phyloP scores from a whole-genome alignment of 805 yeast genomes.

The Cyberlindnera maritima region DNA sequence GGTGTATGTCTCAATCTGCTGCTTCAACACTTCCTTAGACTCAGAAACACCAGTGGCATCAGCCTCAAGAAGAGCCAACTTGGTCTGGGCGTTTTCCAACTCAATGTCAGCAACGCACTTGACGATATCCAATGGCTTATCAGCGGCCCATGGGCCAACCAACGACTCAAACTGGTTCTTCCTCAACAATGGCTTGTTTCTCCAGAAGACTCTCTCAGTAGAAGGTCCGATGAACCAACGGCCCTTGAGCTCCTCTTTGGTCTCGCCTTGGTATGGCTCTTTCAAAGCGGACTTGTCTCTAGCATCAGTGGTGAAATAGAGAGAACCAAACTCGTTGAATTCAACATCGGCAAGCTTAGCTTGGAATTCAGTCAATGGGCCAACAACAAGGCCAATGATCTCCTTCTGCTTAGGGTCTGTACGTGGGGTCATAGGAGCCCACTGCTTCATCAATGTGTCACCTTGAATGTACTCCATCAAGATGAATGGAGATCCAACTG shows the following conservation, averaged over 20 bases:
- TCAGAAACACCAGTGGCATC: slow-evolving; percentile 44
- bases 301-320: slow-evolving; percentile 76
- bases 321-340: slow-evolving; percentile 76
- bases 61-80: slow-evolving; percentile 53
- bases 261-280: slow-evolving; percentile 61
- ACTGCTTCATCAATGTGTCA: slow-evolving; percentile 76
- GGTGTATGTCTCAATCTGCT: slow-evolving; percentile 59
- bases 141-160: slow-evolving; percentile 76
- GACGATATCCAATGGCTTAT: slow-evolving; percentile 60
- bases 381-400: slow-evolving; percentile 57
- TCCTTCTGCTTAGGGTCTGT: slow-evolving; percentile 49
- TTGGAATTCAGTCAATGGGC: slow-evolving; percentile 70
- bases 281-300: slow-evolving; percentile 29
- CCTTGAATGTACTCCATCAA: slow-evolving; percentile 81
- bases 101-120: slow-evolving; percentile 64
- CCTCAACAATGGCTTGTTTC: slow-evolving; percentile 55
- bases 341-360: slow-evolving; percentile 49
- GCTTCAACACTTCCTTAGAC: slow-evolving; percentile 39
- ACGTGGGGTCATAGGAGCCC: slow-evolving; percentile 81
- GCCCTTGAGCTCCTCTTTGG: slow-evolving; percentile 42
- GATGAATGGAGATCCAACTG: slow-evolving; percentile 70
- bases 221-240: slow-evolving; percentile 94
- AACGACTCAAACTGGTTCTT: slow-evolving; percentile 45
- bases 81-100: slow-evolving; percentile 54
- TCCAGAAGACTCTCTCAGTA: slow-evolving; percentile 75